A percentile compares a stretch with the other conserved stretches of the same genome.
Conservation (phyloP, 1,139 yeast genomes). For the Kluyveromyces sp. region DNA sequence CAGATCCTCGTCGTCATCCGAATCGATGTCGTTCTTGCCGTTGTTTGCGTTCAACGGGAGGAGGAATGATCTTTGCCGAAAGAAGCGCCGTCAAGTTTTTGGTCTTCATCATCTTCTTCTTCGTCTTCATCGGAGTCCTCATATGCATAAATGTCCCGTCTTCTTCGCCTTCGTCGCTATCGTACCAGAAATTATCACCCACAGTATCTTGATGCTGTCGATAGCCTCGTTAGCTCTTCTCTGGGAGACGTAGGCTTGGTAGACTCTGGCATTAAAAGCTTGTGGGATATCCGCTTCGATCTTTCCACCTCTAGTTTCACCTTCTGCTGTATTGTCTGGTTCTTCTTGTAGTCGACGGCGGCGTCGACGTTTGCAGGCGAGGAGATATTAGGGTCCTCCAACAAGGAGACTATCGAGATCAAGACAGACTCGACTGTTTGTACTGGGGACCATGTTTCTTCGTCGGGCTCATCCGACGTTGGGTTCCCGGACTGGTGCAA, state of each 20-base stretch:
- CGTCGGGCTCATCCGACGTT: constrained; percentile 83
- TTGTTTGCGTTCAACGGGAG: constrained; percentile 3
- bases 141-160: constrained; percentile 23
- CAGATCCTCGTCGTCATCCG: constrained; percentile 37
- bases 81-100: no score
- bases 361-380: constrained; percentile 98
- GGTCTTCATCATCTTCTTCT: constrained; percentile 20
- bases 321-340: constrained; percentile 68
- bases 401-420: constrained; percentile 78
- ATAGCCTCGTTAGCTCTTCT: constrained; percentile 12
- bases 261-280: constrained; percentile 67
- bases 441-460: constrained; percentile 94
- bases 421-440: constrained; percentile 90
- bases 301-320: constrained; percentile 78
- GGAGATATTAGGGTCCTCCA: constrained; percentile 87
- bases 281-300: constrained; percentile 77
- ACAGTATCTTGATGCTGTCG: constrained; percentile 50
- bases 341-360: constrained; percentile 81
- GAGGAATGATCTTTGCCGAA: neutral
- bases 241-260: constrained; percentile 46
- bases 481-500: constrained; percentile 87
- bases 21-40: constrained; percentile 28
- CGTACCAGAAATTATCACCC: constrained; percentile 85
- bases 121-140: constrained; percentile 26
- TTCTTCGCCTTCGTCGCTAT: constrained; percentile 40